Evolutionary conservation across 2,329 filamentous ascomycete species (phyloP).

Genomic region (Penicillium olsonii): DNA sequence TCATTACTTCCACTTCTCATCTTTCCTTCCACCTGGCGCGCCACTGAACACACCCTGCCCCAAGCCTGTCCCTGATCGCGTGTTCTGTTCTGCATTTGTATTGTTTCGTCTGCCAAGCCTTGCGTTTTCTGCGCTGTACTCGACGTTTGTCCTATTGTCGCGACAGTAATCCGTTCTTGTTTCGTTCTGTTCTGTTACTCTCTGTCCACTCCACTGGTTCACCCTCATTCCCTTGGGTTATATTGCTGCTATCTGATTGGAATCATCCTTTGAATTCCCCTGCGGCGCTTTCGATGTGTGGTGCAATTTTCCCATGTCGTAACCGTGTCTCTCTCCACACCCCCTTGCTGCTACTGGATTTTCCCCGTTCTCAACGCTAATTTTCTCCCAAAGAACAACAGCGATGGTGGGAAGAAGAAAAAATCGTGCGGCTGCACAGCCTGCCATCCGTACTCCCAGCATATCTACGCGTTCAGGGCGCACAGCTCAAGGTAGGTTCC

Average conservation of each 20-base stretch:
- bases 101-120: conserved; percentile 4
- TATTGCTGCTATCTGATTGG: no score
- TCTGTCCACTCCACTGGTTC: background rate
- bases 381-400: conserved; percentile 20
- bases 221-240: background rate
- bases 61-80: background rate
- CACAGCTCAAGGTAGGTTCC: conserved; percentile 26
- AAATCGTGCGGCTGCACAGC: conserved; percentile 30
- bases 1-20: background rate
- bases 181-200: background rate
- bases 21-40: background rate
- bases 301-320: conserved; percentile 1
- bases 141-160: background rate
- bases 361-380: conserved; percentile 7
- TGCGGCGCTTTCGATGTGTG: background rate
- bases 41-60: background rate
- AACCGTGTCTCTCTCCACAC: conserved; percentile 4
- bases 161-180: background rate
- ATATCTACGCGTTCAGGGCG: conserved; percentile 21
- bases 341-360: conserved; percentile 7
- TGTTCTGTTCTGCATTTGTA: background rate
- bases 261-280: background rate
- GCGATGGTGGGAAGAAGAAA: conserved; percentile 42
- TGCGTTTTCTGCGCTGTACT: conserved; percentile 1
- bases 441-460: conserved; percentile 20